Percentiles rank a stretch among this genome's conserved stretches.
These are phyloP conservation scores for Sparassis latifolia DNA, from an alignment of 1,284 basidiomycete genomes.

Conservation along the genomic window DNA sequence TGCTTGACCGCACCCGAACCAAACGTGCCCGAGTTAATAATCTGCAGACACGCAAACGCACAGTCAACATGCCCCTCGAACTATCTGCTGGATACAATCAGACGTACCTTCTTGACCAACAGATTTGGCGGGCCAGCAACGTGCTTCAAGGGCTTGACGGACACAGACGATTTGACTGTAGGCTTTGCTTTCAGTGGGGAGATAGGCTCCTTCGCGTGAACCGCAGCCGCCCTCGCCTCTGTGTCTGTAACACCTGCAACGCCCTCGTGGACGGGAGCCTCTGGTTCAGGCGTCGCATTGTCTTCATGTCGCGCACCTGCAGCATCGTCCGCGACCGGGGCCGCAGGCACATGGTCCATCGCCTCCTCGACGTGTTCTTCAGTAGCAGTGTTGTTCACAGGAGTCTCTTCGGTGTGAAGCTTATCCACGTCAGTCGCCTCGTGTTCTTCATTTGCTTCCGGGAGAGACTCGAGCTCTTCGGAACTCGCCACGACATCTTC, in stretches of 20 bases:
- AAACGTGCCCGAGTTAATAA: slow-evolving; percentile 63
- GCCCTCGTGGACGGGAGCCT: slow-evolving; percentile 8
- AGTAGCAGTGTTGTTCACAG: slow-evolving; percentile 18
- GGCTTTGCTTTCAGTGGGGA: slow-evolving; percentile 21
- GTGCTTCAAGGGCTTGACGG: slow-evolving; percentile 38
- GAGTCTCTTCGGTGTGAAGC: slow-evolving; percentile 21
- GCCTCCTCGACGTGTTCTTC: slow-evolving; percentile 16
- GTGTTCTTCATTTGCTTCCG: slow-evolving; percentile 38
- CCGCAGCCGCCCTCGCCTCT: slow-evolving; percentile 9
- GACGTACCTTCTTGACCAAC: slow-evolving; percentile 59
- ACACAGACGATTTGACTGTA: slow-evolving; percentile 23
- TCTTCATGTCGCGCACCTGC: slow-evolving; percentile 9
- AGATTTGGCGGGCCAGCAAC: slow-evolving; percentile 37
- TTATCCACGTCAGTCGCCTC: slow-evolving; percentile 39
- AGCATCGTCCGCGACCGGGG: slow-evolving; percentile 10
- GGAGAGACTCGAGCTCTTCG: slow-evolving; percentile 19
- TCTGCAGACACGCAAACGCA: slow-evolving; percentile 29
- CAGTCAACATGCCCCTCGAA: slow-evolving; percentile 1
- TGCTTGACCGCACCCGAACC: slow-evolving; percentile 51
- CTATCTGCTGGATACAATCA: slow-evolving; percentile 14
- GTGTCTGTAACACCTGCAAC: slow-evolving; percentile 7
- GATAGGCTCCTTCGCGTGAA: slow-evolving; percentile 9
- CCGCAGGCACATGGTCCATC: slow-evolving; percentile 11
- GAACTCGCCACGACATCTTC: slow-evolving; percentile 15
- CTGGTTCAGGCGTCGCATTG: slow-evolving; percentile 8